phyloP scores from a whole-genome alignment of 495 filamentous ascomycete species.

The Penicillium paradoxum region DNA sequence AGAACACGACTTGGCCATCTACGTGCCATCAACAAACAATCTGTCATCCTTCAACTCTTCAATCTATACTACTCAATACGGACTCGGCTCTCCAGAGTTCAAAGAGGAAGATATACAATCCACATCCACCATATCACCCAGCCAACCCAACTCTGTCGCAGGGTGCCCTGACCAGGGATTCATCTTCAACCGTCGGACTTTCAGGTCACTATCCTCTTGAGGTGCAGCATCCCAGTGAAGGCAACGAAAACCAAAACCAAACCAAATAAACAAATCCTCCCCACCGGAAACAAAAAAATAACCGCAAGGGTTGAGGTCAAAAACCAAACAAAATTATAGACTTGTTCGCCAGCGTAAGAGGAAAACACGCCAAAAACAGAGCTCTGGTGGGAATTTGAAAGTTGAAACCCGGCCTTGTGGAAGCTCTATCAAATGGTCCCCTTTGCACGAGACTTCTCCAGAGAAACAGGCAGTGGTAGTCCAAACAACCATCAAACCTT shows the following conservation, averaged over 20 bases:
- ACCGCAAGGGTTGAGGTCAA: background rate
- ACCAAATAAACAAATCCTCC: background rate
- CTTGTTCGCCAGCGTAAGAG: background rate
- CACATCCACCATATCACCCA: background rate
- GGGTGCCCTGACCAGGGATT: background rate
- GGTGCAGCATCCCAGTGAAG: background rate
- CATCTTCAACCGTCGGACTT: slow-evolving; percentile 1
- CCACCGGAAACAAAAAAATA: background rate
- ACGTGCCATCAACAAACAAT: background rate
- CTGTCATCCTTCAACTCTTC: background rate
- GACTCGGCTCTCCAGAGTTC: background rate
- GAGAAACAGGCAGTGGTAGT: background rate
- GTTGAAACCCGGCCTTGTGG: slow-evolving; percentile 5
- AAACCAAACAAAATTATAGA: background rate
- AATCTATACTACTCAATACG: background rate
- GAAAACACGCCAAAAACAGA: slow-evolving; percentile 1
- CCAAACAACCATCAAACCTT: background rate
- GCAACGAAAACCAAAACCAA: background rate
- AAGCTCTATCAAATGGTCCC: background rate
- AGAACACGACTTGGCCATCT: background rate
- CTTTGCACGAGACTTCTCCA: background rate
- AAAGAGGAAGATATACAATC: background rate
- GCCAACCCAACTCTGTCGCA: background rate
- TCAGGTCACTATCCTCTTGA: background rate
- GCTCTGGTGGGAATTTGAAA: background rate